Conservation (phyloP, 2,329 filamentous ascomycete species). For the Sclerotiophoma versabilis region DNA sequence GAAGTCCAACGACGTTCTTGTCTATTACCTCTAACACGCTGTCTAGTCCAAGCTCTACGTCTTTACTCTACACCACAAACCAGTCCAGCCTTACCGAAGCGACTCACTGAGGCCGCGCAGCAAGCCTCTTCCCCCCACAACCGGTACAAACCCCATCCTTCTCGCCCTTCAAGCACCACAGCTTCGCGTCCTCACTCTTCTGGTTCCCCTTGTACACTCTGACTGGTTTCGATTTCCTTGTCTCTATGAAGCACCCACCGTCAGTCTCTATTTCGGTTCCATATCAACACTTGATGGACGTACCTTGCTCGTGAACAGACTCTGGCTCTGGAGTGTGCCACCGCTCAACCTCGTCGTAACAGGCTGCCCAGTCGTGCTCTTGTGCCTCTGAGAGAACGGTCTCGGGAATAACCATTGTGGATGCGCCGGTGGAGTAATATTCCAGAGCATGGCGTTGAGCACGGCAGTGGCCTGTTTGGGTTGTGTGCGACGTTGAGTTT, state of each 20-base stretch:
- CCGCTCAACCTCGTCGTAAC: conserved; percentile 12
- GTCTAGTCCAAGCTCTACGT: neutral
- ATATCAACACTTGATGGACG: neutral
- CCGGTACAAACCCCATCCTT: conserved; percentile 10
- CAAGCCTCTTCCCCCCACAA: conserved; percentile 8
- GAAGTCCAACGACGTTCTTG: too few species aligned
- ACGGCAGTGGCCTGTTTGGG: conserved; percentile 32
- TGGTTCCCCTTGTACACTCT: conserved; percentile 3
- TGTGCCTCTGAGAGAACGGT: conserved; percentile 23
- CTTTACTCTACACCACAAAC: neutral
- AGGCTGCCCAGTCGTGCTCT: conserved; percentile 26
- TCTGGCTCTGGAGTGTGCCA: conserved; percentile 12
- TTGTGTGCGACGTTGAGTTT: neutral
- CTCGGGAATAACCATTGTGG: conserved; percentile 28
- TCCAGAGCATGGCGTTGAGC: conserved; percentile 33
- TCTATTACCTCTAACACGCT: too few species aligned
- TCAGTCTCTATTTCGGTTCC: neutral
- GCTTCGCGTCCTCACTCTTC: conserved; percentile 2
- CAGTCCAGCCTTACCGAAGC: neutral
- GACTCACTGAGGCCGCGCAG: neutral
- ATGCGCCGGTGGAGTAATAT: conserved; percentile 25
- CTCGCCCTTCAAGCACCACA: conserved; percentile 11
- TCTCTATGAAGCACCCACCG: neutral
- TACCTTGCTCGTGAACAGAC: conserved; percentile 12
- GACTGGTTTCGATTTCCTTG: neutral